Evolutionary conservation across 2,329 filamentous ascomycete species (phyloP).

Genomic region (Colletotrichum sp.): DNA sequence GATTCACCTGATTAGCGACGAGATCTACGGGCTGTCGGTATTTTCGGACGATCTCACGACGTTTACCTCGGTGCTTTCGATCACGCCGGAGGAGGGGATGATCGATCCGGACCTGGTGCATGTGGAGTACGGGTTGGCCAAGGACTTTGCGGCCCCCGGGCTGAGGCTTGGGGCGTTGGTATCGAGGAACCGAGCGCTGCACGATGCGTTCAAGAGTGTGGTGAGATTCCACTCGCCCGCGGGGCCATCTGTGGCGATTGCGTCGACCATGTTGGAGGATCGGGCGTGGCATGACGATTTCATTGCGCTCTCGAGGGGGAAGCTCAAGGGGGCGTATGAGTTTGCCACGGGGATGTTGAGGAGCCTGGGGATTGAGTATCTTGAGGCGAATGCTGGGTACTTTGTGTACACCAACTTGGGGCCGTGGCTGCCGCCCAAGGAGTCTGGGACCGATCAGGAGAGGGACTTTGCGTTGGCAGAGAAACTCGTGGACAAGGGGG

Average conservation of each 20-base stretch:
- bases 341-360: conserved; percentile 42
- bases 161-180: conserved; percentile 55
- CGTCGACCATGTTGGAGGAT: conserved; percentile 51
- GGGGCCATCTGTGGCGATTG: conserved; percentile 46
- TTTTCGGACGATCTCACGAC: conserved; percentile 31
- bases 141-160: conserved; percentile 60
- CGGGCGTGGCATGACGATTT: conserved; percentile 49
- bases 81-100: conserved; percentile 41
- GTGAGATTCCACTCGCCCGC: conserved; percentile 53
- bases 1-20: conserved; percentile 62
- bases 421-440: conserved; percentile 38
- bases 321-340: conserved; percentile 44
- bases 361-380: conserved; percentile 47
- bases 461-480: conserved; percentile 50
- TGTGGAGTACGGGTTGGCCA: conserved; percentile 49
- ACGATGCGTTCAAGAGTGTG: conserved; percentile 39
- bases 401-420: conserved; percentile 61
- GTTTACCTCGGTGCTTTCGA: conserved; percentile 56
- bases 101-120: conserved; percentile 56
- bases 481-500: conserved; percentile 47
- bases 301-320: conserved; percentile 41
- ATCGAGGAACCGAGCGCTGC: conserved; percentile 36
- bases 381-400: conserved; percentile 60
- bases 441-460: conserved; percentile 32
- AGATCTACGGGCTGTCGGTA: conserved; percentile 61